Evolutionary conservation across 1,284 basidiomycete genomes (phyloP).

Genomic region (Ustilago nuda): DNA sequence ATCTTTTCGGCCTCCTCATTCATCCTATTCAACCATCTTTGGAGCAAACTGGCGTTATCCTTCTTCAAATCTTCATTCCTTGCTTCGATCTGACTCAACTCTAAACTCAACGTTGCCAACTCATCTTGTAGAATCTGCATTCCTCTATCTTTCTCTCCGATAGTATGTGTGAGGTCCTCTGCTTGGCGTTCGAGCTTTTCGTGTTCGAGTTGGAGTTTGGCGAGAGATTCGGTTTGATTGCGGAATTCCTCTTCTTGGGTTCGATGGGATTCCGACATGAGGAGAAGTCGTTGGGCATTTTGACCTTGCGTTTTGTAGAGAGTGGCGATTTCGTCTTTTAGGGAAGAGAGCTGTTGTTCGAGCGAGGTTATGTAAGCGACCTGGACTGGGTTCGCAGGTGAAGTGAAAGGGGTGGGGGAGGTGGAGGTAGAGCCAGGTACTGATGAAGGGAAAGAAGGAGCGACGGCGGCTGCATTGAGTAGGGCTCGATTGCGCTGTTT

Average conservation of each 20-base stretch:
- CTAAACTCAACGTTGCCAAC: slow-evolving; percentile 70
- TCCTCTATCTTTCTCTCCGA: slow-evolving; percentile 82
- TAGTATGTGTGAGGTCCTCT: slow-evolving; percentile 77
- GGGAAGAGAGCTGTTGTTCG: slow-evolving; percentile 88
- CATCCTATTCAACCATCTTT: slow-evolving; percentile 75
- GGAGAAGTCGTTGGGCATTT: slow-evolving; percentile 89
- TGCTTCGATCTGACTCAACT: slow-evolving; percentile 87
- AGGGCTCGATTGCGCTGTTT: slow-evolving; percentile 54
- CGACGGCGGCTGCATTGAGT: slow-evolving; percentile 38
- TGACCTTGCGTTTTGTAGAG: slow-evolving; percentile 96
- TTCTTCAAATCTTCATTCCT: slow-evolving; percentile 85
- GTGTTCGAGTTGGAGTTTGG: slow-evolving; percentile 80
- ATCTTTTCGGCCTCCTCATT: slow-evolving; percentile 91
- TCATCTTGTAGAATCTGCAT: slow-evolving; percentile 92
- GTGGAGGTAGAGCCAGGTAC: slow-evolving; percentile 5
- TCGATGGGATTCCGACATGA: slow-evolving; percentile 91
- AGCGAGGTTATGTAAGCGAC: slow-evolving; percentile 88
- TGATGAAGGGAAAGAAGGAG: slow-evolving; percentile 19
- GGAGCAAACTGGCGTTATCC: slow-evolving; percentile 92
- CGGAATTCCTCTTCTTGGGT: slow-evolving; percentile 87
- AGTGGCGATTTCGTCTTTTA: slow-evolving; percentile 88
- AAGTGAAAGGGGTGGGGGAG: slow-evolving; percentile 7
- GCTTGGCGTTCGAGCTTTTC: slow-evolving; percentile 72
- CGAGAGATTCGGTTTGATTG: slow-evolving; percentile 80
- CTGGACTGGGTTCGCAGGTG: slow-evolving; percentile 78